These are phyloP conservation scores for Calonectria crousiana DNA, from an alignment of 2,329 filamentous ascomycete species.

Conservation along the genomic window DNA sequence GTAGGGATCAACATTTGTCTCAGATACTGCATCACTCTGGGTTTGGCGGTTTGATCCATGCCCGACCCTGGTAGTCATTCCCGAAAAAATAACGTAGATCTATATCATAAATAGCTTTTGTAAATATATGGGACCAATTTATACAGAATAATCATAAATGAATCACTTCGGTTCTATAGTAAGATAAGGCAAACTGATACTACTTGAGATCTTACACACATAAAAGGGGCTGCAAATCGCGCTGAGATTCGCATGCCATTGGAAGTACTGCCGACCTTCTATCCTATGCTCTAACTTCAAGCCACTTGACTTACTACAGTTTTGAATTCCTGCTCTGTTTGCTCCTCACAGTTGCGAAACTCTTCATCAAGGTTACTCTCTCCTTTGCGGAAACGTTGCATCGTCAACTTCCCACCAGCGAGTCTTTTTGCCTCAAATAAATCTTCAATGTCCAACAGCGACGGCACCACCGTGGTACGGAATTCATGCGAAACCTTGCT, in stretches of 20 bases:
- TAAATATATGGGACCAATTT: no score
- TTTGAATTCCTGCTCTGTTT: slow-evolving; percentile 37
- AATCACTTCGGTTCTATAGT: no score
- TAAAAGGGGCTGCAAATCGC: no score
- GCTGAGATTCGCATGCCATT: no score
- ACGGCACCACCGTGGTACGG: slow-evolving; percentile 37
- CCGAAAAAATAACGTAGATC: no score
- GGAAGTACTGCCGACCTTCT: neutral
- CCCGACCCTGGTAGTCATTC: no score
- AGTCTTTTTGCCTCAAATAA: slow-evolving; percentile 39
- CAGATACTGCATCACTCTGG: no score
- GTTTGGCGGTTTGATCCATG: no score
- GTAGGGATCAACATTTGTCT: no score
- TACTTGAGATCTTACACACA: neutral
- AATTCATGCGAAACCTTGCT: slow-evolving; percentile 37
- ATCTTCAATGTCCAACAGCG: slow-evolving; percentile 37
- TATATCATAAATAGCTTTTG: no score
- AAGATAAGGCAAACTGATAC: no score
- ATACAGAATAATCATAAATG: no score
- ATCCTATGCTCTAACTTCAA: neutral
- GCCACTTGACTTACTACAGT: slow-evolving; percentile 32
- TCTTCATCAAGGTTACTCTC: slow-evolving; percentile 17
- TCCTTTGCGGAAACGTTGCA: slow-evolving; percentile 37
- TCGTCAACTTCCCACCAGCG: slow-evolving; percentile 36
- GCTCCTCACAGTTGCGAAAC: slow-evolving; percentile 26